phyloP scores from a whole-genome alignment of 805 yeast genomes.

The Lachancea sp. region DNA sequence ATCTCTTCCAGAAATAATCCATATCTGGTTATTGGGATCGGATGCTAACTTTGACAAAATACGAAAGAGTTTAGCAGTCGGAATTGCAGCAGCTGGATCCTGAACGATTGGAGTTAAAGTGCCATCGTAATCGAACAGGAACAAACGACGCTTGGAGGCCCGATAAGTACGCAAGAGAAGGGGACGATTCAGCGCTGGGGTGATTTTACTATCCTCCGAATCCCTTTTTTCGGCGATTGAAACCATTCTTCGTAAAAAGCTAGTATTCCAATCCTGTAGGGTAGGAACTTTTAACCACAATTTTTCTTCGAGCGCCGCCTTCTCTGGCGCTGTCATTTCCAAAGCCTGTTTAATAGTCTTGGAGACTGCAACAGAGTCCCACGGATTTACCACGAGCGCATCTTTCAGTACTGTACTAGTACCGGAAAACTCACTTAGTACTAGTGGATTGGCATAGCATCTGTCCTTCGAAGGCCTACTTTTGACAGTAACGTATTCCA shows the following conservation, averaged over 20 bases:
- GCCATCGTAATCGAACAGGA: slow-evolving; percentile 95
- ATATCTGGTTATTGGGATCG: slow-evolving; percentile 79
- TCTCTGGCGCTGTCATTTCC: slow-evolving; percentile 43
- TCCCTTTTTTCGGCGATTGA: slow-evolving; percentile 35
- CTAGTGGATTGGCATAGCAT: slow-evolving; percentile 56
- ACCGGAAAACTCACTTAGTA: slow-evolving; percentile 91
- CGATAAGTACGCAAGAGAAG: slow-evolving; percentile 53
- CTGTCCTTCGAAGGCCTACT: slow-evolving; percentile 37
- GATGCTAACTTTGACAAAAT: slow-evolving; percentile 54
- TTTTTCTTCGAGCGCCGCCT: slow-evolving; percentile 41
- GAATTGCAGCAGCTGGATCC: slow-evolving; percentile 98
- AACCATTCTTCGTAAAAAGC: slow-evolving; percentile 45
- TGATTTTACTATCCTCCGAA: slow-evolving; percentile 47
- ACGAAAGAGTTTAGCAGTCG: slow-evolving; percentile 62
- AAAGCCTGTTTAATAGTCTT: slow-evolving; percentile 70
- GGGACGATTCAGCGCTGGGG: slow-evolving; percentile 79
- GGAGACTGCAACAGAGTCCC: slow-evolving; percentile 94
- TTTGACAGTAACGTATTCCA: slow-evolving; percentile 88
- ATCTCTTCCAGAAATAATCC: slow-evolving; percentile 97
- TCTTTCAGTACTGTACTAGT: slow-evolving; percentile 64
- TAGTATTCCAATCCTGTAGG: slow-evolving; percentile 72
- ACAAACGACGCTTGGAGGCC: slow-evolving; percentile 59
- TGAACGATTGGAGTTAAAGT: slow-evolving; percentile 93
- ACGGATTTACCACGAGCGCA: slow-evolving; percentile 85
- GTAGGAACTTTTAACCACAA: slow-evolving; percentile 65